Evolutionary conservation across 1,139 yeast species (phyloP).

Genomic region (Taiozyma sp.): DNA sequence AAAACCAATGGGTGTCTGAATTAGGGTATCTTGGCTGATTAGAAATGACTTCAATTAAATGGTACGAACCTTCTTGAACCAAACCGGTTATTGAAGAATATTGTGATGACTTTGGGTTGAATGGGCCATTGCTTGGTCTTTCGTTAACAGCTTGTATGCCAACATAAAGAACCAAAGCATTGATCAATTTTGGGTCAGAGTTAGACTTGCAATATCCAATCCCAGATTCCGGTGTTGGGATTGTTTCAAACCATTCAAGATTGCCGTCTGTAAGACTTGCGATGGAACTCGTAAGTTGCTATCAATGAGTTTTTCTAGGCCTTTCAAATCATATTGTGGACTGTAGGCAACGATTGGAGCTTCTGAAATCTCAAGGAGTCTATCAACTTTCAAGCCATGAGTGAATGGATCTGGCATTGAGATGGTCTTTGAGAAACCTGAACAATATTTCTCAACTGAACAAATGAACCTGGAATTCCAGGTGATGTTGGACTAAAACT

Average conservation of each 20-base stretch:
- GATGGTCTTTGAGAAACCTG: slow-evolving; percentile 63
- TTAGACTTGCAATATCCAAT: slow-evolving; percentile 56
- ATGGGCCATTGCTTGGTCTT: slow-evolving; percentile 34
- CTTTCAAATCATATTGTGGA: slow-evolving; percentile 57
- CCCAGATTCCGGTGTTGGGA: slow-evolving; percentile 51
- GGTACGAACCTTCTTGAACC: slow-evolving; percentile 61
- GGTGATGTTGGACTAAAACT: slow-evolving; percentile 75
- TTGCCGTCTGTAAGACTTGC: slow-evolving; percentile 58
- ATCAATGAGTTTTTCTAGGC: slow-evolving; percentile 71
- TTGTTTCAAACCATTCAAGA: slow-evolving; percentile 53
- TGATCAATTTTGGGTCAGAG: slow-evolving; percentile 58
- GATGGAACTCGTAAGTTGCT: slow-evolving; percentile 75
- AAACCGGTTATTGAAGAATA: slow-evolving; percentile 63
- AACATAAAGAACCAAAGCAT: slow-evolving; percentile 77
- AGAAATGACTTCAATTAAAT: slow-evolving; percentile 72
- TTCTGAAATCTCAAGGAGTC: slow-evolving; percentile 54
- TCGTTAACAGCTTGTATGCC: slow-evolving; percentile 72
- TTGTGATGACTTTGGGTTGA: slow-evolving; percentile 71
- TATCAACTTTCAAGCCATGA: slow-evolving; percentile 63
- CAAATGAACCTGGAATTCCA: slow-evolving; percentile 66
- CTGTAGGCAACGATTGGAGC: slow-evolving; percentile 58
- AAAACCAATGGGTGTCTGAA: slow-evolving; percentile 86
- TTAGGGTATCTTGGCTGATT: slow-evolving; percentile 93
- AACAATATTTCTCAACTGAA: slow-evolving; percentile 80
- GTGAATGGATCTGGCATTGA: slow-evolving; percentile 79